Conservation (phyloP, 2,329 filamentous ascomycete species). For the Apiospora rasikravindrae region DNA sequence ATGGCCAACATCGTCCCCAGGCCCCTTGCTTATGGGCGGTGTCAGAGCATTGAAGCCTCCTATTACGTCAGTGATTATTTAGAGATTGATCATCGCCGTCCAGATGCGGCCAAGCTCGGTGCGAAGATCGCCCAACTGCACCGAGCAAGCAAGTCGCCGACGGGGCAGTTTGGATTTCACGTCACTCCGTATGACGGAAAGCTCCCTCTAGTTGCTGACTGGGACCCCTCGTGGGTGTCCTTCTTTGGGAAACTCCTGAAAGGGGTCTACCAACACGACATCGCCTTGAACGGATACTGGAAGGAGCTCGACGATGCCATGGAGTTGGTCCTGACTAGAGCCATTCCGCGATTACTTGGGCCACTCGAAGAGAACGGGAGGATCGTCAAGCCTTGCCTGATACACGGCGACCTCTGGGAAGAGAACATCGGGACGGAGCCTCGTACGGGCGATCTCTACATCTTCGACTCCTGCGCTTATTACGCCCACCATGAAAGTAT, state of each 20-base stretch:
- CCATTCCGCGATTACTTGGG: conserved; percentile 29
- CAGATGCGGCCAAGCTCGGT: conserved; percentile 28
- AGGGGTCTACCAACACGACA: conserved; percentile 30
- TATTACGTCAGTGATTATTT: conserved; percentile 29
- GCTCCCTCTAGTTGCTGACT: conserved; percentile 22
- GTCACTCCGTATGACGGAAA: conserved; percentile 29
- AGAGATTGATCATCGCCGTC: conserved; percentile 22
- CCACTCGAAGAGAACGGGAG: conserved; percentile 24
- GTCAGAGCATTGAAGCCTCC: not conserved
- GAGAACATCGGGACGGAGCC: conserved; percentile 29
- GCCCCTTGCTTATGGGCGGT: conserved; percentile 20
- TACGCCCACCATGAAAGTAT: conserved; percentile 33
- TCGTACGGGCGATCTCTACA: conserved; percentile 27
- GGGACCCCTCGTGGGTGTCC: conserved; percentile 25
- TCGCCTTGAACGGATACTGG: conserved; percentile 30
- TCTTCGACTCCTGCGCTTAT: conserved; percentile 29
- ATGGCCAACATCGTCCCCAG: conserved; percentile 23
- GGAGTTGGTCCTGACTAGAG: conserved; percentile 21
- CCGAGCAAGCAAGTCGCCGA: conserved; percentile 30
- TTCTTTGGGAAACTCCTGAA: conserved; percentile 31
- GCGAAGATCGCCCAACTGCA: conserved; percentile 31
- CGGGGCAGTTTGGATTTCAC: conserved; percentile 29
- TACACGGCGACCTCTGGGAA: conserved; percentile 33
- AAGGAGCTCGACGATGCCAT: conserved; percentile 30
- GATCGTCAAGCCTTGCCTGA: conserved; percentile 28